These are phyloP conservation scores for Pythium brassicae DNA, from an alignment of 352 stramenopile genomes.

Conservation along the genomic window DNA sequence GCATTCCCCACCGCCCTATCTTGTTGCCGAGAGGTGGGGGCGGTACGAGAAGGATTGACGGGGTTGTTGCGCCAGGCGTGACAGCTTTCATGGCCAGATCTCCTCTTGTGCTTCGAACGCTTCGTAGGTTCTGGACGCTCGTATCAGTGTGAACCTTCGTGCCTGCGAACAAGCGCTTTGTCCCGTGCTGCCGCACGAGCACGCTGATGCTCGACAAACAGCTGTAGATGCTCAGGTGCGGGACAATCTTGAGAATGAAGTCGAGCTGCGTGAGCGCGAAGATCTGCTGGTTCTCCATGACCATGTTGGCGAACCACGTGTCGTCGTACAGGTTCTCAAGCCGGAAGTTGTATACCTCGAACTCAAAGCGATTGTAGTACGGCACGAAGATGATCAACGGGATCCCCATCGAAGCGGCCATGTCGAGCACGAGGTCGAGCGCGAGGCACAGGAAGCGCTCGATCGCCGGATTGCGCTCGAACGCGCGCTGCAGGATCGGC, in stretches of 20 bases:
- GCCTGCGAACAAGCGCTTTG: neutral
- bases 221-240: constrained; percentile 13
- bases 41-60: neutral
- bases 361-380: constrained; percentile 5
- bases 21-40: constrained; percentile 3
- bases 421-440: constrained; percentile 3
- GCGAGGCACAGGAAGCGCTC: constrained; percentile 8
- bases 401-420: constrained; percentile 6
- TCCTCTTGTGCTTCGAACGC: neutral
- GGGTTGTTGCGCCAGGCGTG: neutral
- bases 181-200: constrained; percentile 3
- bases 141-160: neutral
- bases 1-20: constrained; percentile 4
- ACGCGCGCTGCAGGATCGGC: constrained; percentile 6
- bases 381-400: constrained; percentile 11
- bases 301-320: constrained; percentile 12
- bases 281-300: constrained; percentile 12
- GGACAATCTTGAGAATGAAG: constrained; percentile 14
- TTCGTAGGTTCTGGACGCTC: neutral
- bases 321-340: constrained; percentile 13
- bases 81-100: neutral
- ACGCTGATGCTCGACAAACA: constrained; percentile 9
- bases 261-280: constrained; percentile 7
- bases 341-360: constrained; percentile 9
- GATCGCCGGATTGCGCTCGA: constrained; percentile 3